Percentiles rank a stretch among this genome's conserved stretches.
Conservation (phyloP, 768 basidiomycete species). For the Pleurotus salmoneostramineus region DNA sequence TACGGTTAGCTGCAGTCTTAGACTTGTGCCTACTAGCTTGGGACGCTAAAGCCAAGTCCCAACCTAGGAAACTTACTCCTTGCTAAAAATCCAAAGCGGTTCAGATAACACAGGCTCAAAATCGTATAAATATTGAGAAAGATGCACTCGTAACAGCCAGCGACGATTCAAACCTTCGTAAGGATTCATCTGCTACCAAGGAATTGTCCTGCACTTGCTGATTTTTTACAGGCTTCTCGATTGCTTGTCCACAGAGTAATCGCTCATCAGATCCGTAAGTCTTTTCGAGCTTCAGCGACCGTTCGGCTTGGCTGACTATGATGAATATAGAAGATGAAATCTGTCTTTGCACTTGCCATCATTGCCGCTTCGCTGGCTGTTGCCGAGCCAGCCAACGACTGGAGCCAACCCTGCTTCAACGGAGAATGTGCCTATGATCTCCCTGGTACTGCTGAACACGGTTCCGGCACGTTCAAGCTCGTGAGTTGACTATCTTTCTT, state of each 20-base stretch:
- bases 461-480: slow-evolving; percentile 2
- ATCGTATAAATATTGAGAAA: too few species aligned
- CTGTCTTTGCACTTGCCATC: slow-evolving; percentile 4
- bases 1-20: too few species aligned
- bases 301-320: not conserved
- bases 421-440: slow-evolving; percentile 8
- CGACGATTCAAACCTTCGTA: too few species aligned
- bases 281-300: not conserved
- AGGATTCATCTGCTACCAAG: too few species aligned
- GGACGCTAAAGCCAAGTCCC: too few species aligned
- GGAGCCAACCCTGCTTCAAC: slow-evolving; percentile 6
- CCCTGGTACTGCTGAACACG: not conserved
- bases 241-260: not conserved
- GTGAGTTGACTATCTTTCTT: not conserved
- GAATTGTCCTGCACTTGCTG: not conserved
- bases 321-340: not conserved
- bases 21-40: too few species aligned
- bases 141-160: too few species aligned
- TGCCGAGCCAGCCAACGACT: slow-evolving; percentile 6
- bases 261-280: not conserved
- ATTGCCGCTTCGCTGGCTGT: slow-evolving; percentile 2
- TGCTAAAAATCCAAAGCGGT: too few species aligned
- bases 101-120: too few species aligned
- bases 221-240: slow-evolving; percentile 6
- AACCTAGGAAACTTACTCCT: too few species aligned